These are phyloP conservation scores for Tolypocladium amazonense DNA, from an alignment of 2,329 filamentous ascomycete genomes.

Conservation along the genomic window DNA sequence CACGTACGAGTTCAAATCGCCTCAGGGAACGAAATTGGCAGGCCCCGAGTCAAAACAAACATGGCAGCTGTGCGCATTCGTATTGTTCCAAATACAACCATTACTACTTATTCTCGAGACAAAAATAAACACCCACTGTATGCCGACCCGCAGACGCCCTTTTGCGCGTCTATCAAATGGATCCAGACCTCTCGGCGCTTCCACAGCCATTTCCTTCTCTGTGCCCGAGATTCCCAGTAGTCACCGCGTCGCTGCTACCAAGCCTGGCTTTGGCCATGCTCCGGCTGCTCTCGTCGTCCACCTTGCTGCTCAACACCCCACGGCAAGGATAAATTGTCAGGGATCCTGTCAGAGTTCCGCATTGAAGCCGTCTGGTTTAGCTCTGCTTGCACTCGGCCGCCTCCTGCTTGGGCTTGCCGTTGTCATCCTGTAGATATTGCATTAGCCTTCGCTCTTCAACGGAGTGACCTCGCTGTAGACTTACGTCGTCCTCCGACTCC, in stretches of 20 bases:
- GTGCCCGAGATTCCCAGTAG: neutral
- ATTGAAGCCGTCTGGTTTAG: slow-evolving; percentile 29
- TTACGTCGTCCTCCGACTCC: slow-evolving; percentile 69
- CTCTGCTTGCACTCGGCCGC: slow-evolving; percentile 95
- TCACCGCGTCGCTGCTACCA: neutral
- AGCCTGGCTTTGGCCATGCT: neutral
- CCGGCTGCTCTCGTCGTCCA: neutral
- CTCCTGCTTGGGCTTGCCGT: slow-evolving; percentile 86
- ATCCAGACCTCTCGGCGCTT: slow-evolving; percentile 3
- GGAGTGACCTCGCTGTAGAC: slow-evolving; percentile 10
- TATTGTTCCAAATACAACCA: neutral
- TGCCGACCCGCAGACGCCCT: slow-evolving; percentile 2
- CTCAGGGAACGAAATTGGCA: too few relatives aligned
- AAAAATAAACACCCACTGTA: neutral
- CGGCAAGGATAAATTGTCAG: neutral
- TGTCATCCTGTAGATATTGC: slow-evolving; percentile 54
- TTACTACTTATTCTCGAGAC: neutral
- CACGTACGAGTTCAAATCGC: too few relatives aligned
- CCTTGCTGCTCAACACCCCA: neutral
- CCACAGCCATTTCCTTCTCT: neutral
- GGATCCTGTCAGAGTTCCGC: neutral
- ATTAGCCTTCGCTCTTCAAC: neutral
- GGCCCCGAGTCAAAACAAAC: neutral
- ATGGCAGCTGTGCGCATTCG: neutral
- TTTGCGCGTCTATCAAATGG: slow-evolving; percentile 7